Base-by-base conservation (phyloP, 1,284 basidiomycete species). In the Sparassis latifolia region DNA sequence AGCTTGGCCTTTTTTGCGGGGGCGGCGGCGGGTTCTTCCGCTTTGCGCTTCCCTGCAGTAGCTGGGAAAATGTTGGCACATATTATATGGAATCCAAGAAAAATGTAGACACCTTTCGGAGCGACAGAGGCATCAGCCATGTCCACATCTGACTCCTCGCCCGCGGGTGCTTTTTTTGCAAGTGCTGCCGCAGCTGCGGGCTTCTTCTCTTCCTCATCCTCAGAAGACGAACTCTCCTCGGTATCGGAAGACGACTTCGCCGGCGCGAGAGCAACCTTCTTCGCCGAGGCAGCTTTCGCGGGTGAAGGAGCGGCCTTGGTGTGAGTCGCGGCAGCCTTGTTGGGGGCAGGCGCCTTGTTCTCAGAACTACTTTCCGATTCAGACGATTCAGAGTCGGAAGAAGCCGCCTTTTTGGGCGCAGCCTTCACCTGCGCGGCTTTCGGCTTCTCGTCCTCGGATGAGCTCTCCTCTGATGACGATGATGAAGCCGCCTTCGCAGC, bases 1-100 rank as follows among this genome's bases (percentile, higher is more conserved):
- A 84, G 70, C 74, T 94, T 96, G 59, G 75, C 78, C 73, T 96
- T 97, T 79, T 97, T 97, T 45, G 82, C 70, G 38, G 85, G 77
- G 9, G 74, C 74, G 32, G 75, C 68, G 31, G 69, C 69, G 42
- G 80, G 78, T 42, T 83, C 82, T 27, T 86, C 84, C 31, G 90
- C 90, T 73, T 97, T 97, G 64, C 94, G 89, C 75, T 97, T 97
- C 58, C 78, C 83, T 76, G 54, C 40, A 50, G 30, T 20, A 39
- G 35, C 50, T 30, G 40, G 41, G 50, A 30, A 49, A 7, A 7
- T 37, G 35, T 37, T 37, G 35, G 12, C 7, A 37, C 35, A 37
- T 7, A 6, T 6, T 37, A 37, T 37, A 37, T 6, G 6, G 35
- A 7, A 37, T 12, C 12, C n/a, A 10, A 1, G 5, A 9, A 7